A percentile compares a stretch with the other conserved stretches of the same genome.
These are phyloP conservation scores for Ustilago loliicola DNA, from an alignment of 1,284 basidiomycete species.

Conservation along the genomic window DNA sequence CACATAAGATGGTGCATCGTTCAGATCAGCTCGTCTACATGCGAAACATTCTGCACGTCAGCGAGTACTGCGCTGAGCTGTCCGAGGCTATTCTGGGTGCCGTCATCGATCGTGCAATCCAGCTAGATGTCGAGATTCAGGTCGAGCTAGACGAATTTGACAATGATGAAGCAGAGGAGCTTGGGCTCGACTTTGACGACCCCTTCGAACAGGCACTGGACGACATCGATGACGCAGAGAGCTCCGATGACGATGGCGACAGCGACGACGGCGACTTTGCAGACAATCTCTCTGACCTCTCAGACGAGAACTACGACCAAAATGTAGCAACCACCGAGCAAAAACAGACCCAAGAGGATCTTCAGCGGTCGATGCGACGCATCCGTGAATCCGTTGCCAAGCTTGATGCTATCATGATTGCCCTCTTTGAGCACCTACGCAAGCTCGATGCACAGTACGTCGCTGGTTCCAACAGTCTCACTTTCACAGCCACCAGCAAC, in stretches of 20 bases:
- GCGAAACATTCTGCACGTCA: constrained; percentile 86
- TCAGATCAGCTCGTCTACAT: constrained; percentile 89
- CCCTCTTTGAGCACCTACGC: constrained; percentile 86
- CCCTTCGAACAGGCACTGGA: constrained; percentile 84
- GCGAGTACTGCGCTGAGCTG: constrained; percentile 90
- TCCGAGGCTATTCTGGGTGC: constrained; percentile 85
- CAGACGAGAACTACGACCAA: constrained; percentile 75
- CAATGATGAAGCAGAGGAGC: constrained; percentile 67
- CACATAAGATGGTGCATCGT: constrained; percentile 90
- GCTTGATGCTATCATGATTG: constrained; percentile 86
- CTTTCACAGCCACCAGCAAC: constrained; percentile 17
- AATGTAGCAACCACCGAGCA: constrained; percentile 35
- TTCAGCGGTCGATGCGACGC: constrained; percentile 51
- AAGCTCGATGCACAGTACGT: constrained; percentile 66
- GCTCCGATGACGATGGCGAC: constrained; percentile 73
- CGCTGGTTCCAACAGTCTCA: constrained; percentile 37
- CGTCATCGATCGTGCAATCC: constrained; percentile 89
- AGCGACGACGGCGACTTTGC: constrained; percentile 53
- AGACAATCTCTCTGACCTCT: constrained; percentile 72
- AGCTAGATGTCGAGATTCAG: constrained; percentile 98
- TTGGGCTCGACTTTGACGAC: constrained; percentile 75
- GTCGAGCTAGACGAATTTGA: constrained; percentile 93
- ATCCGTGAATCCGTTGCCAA: constrained; percentile 90
- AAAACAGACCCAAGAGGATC: constrained; percentile 46
- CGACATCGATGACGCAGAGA: constrained; percentile 73